Evolutionary conservation across 1,139 yeast genomes (phyloP).

Genomic region (Saccharomycopsis phalli): DNA sequence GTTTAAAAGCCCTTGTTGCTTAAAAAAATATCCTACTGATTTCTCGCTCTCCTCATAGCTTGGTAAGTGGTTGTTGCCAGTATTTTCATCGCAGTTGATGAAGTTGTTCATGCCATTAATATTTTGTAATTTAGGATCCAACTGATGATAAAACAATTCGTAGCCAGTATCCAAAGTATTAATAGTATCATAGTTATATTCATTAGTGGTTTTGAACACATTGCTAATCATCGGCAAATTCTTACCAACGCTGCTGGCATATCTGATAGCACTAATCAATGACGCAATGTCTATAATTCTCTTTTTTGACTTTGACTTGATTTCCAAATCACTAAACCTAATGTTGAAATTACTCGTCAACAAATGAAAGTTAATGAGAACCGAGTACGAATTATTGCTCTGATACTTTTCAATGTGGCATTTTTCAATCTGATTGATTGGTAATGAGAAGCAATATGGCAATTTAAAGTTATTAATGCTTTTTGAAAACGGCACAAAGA

Average conservation of each 20-base stretch:
- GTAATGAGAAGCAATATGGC: conserved; percentile 9
- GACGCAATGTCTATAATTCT: conserved; percentile 18
- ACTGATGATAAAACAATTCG: conserved; percentile 18
- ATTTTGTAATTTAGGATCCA: conserved; percentile 16
- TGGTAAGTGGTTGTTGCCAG: conserved; percentile 10
- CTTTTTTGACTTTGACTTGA: conserved; percentile 14
- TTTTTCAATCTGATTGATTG: conserved; percentile 15
- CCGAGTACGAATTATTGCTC: neutral
- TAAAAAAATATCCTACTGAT: conserved; percentile 19
- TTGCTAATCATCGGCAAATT: conserved; percentile 1
- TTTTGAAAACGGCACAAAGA: conserved; percentile 15
- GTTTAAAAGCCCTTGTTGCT: conserved; percentile 14
- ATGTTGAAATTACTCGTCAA: neutral
- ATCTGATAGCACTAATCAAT: conserved; percentile 17
- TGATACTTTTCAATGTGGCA: conserved; percentile 15
- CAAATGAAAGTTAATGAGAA: conserved; percentile 4
- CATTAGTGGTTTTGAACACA: neutral
- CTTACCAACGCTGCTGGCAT: conserved; percentile 16
- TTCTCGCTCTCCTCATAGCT: conserved; percentile 16
- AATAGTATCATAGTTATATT: conserved; percentile 4
- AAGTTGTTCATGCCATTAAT: conserved; percentile 3
- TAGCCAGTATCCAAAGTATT: conserved; percentile 12
- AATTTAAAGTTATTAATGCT: conserved; percentile 9
- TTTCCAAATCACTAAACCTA: conserved; percentile 1
- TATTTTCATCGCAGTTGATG: neutral